Base-by-base conservation (phyloP, 805 yeast genomes). In the Lipomyces sp. region DNA sequence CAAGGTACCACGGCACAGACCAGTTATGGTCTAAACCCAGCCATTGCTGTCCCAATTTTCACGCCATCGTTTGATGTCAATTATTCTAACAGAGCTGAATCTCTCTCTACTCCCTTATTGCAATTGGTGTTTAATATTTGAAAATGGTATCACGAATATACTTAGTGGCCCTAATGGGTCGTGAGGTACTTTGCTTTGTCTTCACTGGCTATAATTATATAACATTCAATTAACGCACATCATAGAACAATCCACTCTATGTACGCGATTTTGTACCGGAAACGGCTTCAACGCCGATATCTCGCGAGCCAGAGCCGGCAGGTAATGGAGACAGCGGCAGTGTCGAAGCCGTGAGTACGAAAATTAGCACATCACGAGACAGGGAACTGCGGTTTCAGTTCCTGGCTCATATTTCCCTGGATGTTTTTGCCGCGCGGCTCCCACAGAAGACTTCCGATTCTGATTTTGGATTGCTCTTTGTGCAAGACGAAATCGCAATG, bases 391-490 rank as follows among this genome's bases (percentile, higher is more conserved):
- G 87, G 71, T 87, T 86, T 77, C 87, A 89, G 73, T 88, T 88
- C 71, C 78, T 89, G 37, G 84, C 90, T n/a, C 91, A 89, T 74
- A 88, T 89, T 89, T 86, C 92, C 4, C 77, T 89, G 32, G 93
- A 89, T 75, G 83, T 87, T 29, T 87, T 89, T 73, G 81, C 86
- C 42, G 84, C 89, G 1, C 81, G 83, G 3, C 78, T 76, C 18
- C 79, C 79, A 62, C 77, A 77, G 37, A 85, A 86, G 0, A 68
- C 81, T 10, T 76, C 83, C 42, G 77, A 73, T 15, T 74, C 74
- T 8, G 80, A 70, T 30, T 76, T 77, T 57, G 77, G 82, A 24
- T 77, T 89, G 34, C 77, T 89, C 45, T 87, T 88, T 74, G 84
- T 87, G 2, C 90, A 89, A 67, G 92, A 88, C 71, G 89, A 85